Evolutionary conservation across 2,329 filamentous ascomycete species (phyloP), one percentile per base, ranked within the genome.

Genomic region (Orbilia brochopaga): DNA sequence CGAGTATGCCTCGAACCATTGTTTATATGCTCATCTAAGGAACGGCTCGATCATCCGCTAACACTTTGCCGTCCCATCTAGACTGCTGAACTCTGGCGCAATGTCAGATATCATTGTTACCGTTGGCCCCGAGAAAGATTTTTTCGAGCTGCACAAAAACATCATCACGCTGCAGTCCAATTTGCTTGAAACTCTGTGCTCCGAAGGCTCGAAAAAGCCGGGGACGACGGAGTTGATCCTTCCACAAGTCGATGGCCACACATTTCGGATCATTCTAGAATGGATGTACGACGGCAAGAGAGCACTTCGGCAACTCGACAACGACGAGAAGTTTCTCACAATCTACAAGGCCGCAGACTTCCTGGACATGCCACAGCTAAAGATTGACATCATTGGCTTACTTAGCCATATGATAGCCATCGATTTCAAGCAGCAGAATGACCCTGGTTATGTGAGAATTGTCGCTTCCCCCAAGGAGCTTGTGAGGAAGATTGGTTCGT

Each of bases 261-360:
- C 17, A 7, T 48, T 48, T n/a, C 6, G 17, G 19, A n/a, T 7
- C 15, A 48, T 48, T n/a, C 7, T 7, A 6, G 15, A 48, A 21
- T 48, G 44, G 44, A 48, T 48, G 44, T 48, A 48, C 44, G 44
- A 48, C 17, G 44, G 44, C 7, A 48, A 21, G 15, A 7, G 7
- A 6, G 44, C 44, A 6, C 7, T 48, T 17, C 17, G 7, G 7
- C 7, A 48, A 17, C 32, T 37, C 13, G 32, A 37, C 7, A 37
- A 37, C 13, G 32, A 6, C 7, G n/a, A 48, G n/a, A 48, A 7
- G 7, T 6, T 48, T 21, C 44, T 48, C n/a, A 6, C 44, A 21
- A n/a, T 48, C 17, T 48, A 48, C 17, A 7, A 17, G 19, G 44
- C 44, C 7, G 44, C 44, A 6, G 44, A 48, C 7, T 48, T 48